phyloP scores from a whole-genome alignment of 169 alveolate species.

The Eimeria zaria region DNA sequence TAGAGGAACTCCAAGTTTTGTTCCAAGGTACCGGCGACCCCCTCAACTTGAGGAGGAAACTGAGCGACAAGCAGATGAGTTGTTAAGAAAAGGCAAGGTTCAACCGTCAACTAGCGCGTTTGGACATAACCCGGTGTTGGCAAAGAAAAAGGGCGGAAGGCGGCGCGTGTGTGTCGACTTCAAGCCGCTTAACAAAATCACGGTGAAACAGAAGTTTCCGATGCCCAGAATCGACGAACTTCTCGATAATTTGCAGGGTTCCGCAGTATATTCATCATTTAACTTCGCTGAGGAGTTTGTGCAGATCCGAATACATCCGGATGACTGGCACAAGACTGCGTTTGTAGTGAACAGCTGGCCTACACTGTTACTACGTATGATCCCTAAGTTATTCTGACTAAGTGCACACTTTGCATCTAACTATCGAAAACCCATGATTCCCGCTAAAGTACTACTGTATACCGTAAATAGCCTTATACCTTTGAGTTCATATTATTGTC shows the following conservation, averaged over 20 bases:
- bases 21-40: too few species aligned
- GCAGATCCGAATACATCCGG: not conserved
- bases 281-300: not conserved
- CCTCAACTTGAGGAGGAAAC: too few species aligned
- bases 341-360: conserved; percentile 10
- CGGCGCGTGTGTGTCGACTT: not conserved
- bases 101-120: too few species aligned
- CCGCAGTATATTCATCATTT: not conserved
- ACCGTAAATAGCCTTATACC: not conserved
- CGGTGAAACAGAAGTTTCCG: not conserved
- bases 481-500: not conserved
- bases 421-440: not conserved
- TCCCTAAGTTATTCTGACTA: not conserved
- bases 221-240: not conserved
- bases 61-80: too few species aligned
- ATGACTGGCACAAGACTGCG: not conserved
- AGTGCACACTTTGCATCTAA: conserved; percentile 3
- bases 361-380: not conserved
- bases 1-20: too few species aligned
- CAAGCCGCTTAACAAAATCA: not conserved
- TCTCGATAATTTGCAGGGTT: not conserved
- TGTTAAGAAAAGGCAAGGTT: too few species aligned
- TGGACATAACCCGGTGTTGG: too few species aligned
- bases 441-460: not conserved
- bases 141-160: too few species aligned